A percentile compares a stretch with the other conserved stretches of the same genome.
Conservation (phyloP, 352 stramenopile species). For the Phytophthora melonis region DNA sequence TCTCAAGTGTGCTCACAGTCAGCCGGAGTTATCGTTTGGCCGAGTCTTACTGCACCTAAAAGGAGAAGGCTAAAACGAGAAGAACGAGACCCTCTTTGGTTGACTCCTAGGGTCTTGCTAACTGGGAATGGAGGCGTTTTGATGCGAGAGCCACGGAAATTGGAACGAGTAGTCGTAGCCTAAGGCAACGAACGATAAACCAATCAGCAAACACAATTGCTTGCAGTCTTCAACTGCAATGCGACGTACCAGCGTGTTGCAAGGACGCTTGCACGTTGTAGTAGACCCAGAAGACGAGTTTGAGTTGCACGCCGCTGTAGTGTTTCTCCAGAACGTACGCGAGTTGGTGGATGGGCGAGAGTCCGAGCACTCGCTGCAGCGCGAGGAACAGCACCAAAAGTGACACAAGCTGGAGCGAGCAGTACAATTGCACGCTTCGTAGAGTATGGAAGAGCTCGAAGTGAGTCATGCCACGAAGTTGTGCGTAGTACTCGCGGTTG, state of each 20-base stretch:
- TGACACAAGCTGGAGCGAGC: constrained; percentile 40
- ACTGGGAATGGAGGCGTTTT: neutral
- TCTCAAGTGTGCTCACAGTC: neutral
- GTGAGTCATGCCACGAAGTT: neutral
- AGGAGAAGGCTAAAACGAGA: neutral
- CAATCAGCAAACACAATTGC: neutral
- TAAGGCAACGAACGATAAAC: neutral
- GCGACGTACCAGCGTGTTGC: constrained; percentile 33
- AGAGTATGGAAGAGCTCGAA: neutral
- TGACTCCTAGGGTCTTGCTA: neutral
- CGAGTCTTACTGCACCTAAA: neutral
- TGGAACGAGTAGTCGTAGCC: constrained; percentile 16
- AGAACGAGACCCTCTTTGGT: neutral
- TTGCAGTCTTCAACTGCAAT: neutral
- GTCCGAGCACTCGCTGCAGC: constrained; percentile 25
- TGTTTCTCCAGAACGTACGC: constrained; percentile 46
- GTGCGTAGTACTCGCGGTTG: neutral
- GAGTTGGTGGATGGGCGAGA: constrained; percentile 38
- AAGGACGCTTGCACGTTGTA: constrained; percentile 40
- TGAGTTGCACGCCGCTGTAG: constrained; percentile 26
- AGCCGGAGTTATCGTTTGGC: neutral
- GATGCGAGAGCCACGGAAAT: constrained; percentile 2
- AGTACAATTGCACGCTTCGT: constrained; percentile 5
- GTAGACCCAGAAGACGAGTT: constrained; percentile 46
- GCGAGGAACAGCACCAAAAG: constrained; percentile 31